Percentiles rank a stretch among this genome's conserved stretches.
phyloP scores from a whole-genome alignment of 768 basidiomycete genomes.

The Leccinellum luteum region DNA sequence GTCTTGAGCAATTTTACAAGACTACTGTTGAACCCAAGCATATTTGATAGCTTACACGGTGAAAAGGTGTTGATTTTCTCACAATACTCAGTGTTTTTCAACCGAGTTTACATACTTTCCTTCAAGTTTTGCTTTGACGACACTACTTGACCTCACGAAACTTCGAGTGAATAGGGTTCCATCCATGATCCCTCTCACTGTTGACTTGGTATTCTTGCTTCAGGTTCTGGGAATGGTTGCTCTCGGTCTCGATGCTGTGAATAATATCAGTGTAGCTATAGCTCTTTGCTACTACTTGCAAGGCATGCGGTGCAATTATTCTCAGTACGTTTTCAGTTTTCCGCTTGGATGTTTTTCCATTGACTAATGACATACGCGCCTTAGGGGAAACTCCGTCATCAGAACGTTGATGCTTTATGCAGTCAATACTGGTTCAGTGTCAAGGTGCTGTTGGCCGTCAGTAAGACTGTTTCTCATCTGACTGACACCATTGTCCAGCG shows the following conservation, averaged over 20 bases:
- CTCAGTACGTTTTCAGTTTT: constrained; percentile 32
- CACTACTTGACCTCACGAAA: constrained; percentile 39
- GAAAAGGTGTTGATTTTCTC: constrained; percentile 36
- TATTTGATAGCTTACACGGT: constrained; percentile 40
- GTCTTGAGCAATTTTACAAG: constrained; percentile 3
- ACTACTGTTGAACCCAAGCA: background rate
- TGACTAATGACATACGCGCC: background rate
- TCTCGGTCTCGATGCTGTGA: constrained; percentile 46
- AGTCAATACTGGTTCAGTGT: constrained; percentile 59
- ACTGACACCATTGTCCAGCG: constrained; percentile 14
- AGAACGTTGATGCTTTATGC: constrained; percentile 57
- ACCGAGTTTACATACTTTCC: background rate
- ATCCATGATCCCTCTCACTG: background rate
- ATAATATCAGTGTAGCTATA: constrained; percentile 50
- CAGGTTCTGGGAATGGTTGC: constrained; percentile 48
- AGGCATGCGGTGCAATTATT: constrained; percentile 48
- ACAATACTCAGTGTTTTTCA: background rate
- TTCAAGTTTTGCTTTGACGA: constrained; percentile 40
- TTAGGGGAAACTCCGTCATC: constrained; percentile 56
- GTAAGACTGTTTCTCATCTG: background rate
- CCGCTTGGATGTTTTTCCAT: background rate
- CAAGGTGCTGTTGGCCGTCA: constrained; percentile 41
- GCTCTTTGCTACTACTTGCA: constrained; percentile 56
- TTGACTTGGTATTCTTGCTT: background rate
- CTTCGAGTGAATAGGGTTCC: constrained; percentile 41